Conservation (phyloP, 1,139 yeast species). For the Pichia inconspicua region DNA sequence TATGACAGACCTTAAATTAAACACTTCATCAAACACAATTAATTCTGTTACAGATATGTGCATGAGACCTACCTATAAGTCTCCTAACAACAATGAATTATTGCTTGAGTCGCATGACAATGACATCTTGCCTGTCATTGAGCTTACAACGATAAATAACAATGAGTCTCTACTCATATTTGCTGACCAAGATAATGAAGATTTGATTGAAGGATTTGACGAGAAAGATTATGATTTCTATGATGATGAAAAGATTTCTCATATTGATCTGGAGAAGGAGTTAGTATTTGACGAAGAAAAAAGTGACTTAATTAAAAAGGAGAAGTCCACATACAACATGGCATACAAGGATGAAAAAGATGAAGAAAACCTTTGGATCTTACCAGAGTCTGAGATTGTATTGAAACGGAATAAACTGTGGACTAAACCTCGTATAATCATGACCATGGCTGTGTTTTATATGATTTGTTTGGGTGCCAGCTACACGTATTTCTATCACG, state of each 20-base stretch:
- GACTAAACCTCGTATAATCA: not conserved
- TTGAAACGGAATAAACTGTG: not conserved
- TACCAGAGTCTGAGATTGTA: not conserved
- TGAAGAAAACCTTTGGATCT: not conserved
- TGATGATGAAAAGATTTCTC: not conserved
- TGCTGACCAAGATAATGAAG: not conserved
- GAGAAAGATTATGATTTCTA: not conserved
- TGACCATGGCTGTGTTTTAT: not conserved
- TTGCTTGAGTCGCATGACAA: not conserved
- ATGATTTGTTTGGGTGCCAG: not conserved
- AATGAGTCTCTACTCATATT: not conserved
- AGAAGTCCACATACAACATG: not conserved
- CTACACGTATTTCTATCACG: not conserved
- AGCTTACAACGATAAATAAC: not conserved
- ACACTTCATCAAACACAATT: not conserved
- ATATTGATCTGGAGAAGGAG: not conserved
- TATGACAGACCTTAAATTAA: too few species aligned
- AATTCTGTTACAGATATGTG: not conserved
- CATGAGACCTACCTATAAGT: not conserved
- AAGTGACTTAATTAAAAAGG: not conserved
- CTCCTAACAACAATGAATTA: not conserved
- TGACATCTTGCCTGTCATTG: not conserved
- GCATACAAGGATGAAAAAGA: not conserved
- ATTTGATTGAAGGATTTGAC: not conserved
- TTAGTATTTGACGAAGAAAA: not conserved